Evolutionary conservation across 176 grass and related monocot genomes (phyloP).

Genomic region (Neostapfia colusana): DNA sequence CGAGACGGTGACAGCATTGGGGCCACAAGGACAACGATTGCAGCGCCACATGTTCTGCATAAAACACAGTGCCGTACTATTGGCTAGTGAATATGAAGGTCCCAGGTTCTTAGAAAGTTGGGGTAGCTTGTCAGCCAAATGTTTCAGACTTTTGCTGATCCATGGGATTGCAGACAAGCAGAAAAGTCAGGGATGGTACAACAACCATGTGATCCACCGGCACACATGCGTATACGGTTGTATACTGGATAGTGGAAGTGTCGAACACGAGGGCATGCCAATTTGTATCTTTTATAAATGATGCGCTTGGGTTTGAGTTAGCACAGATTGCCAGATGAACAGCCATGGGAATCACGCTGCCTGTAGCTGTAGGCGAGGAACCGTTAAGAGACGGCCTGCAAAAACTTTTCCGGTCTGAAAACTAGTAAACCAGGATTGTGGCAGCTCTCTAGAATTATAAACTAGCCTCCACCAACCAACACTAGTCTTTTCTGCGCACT

Average conservation of each 20-base stretch:
- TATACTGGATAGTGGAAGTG: background rate
- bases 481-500: no score
- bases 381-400: background rate
- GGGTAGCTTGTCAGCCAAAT: background rate
- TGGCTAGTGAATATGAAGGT: background rate
- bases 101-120: background rate
- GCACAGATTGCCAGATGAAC: background rate
- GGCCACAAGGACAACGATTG: constrained; percentile 11
- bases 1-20: constrained; percentile 6
- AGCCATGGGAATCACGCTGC: background rate
- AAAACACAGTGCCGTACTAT: background rate
- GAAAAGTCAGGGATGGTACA: background rate
- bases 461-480: no score
- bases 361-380: background rate
- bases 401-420: background rate
- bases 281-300: background rate
- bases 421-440: background rate
- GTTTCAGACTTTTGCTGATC: background rate
- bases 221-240: background rate
- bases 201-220: background rate
- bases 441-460: no score
- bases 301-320: background rate
- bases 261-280: background rate
- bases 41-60: background rate
- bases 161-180: background rate